Percentiles rank a stretch among this genome's conserved stretches.
Conservation (phyloP, 2,329 filamentous ascomycete species). For the Xylariaceae sp. region DNA sequence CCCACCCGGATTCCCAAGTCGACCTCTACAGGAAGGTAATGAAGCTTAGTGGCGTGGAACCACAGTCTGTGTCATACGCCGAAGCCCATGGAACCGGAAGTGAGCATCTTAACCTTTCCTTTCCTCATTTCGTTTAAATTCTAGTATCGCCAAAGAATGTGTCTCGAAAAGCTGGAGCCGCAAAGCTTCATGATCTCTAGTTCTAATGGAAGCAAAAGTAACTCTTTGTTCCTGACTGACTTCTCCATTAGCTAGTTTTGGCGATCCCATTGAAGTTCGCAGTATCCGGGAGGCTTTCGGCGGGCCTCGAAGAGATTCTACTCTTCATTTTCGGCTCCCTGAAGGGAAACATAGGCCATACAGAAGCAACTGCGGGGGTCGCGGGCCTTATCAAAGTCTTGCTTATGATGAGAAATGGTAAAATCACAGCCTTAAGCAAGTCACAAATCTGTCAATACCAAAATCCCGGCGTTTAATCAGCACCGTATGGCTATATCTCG, state of each 20-base stretch:
- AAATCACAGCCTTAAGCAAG: conserved; percentile 17
- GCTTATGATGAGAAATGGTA: conserved; percentile 25
- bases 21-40: conserved; percentile 44
- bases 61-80: conserved; percentile 34
- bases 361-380: conserved; percentile 19
- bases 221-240: too few species aligned
- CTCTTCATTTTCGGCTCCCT: conserved; percentile 17
- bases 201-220: too few species aligned
- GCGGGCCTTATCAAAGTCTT: conserved; percentile 22
- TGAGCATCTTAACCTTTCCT: too few species aligned
- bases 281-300: conserved; percentile 22
- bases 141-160: too few species aligned
- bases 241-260: too few species aligned
- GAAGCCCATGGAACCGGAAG: conserved; percentile 26
- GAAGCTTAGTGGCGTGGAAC: conserved; percentile 30
- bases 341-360: conserved; percentile 25
- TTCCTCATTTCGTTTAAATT: too few species aligned
- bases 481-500: conserved; percentile 14
- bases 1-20: conserved; percentile 43
- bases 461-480: conserved; percentile 9
- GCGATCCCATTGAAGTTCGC: conserved; percentile 21
- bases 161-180: too few species aligned
- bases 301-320: conserved; percentile 9
- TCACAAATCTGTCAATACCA: conserved; percentile 11
- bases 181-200: too few species aligned